phyloP scores from a whole-genome alignment of 164 flowering plant species.

The Euptelea pleiosperma region DNA sequence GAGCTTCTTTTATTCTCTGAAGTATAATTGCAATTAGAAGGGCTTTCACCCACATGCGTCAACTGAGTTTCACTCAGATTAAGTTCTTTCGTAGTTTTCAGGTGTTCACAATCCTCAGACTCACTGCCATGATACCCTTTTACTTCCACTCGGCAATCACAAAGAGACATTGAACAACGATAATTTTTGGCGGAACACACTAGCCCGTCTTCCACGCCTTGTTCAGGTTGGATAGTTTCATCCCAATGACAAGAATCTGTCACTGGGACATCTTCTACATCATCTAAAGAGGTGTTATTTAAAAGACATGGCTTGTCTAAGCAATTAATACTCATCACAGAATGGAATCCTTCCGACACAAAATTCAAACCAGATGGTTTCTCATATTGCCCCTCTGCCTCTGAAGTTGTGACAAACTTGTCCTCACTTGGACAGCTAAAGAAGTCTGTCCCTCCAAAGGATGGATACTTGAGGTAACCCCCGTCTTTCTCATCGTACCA shows the following conservation, averaged over 20 bases:
- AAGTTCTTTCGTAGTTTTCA: constrained; percentile 26
- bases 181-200: constrained; percentile 5
- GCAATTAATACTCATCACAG: constrained; percentile 22
- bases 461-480: constrained; percentile 41
- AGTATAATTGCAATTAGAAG: constrained; percentile 16
- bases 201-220: constrained; percentile 8
- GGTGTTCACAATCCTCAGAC: constrained; percentile 15
- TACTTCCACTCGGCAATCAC: constrained; percentile 27
- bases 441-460: constrained; percentile 39
- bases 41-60: constrained; percentile 20
- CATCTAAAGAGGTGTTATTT: constrained; percentile 14
- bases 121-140: constrained; percentile 20
- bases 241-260: constrained; percentile 31
- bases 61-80: constrained; percentile 22
- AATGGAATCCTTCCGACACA: constrained; percentile 30
- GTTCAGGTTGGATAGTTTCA: constrained; percentile 15
- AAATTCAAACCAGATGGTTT: constrained; percentile 13
- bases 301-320: constrained; percentile 33
- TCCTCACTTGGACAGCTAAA: constrained; percentile 62
- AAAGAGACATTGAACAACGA: constrained; percentile 23
- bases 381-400: constrained; percentile 25
- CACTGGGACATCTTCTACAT: constrained; percentile 17
- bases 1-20: constrained; percentile 12
- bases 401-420: constrained; percentile 61
- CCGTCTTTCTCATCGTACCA: constrained; percentile 71